These are phyloP conservation scores for Cystobasidiaceae sp. DNA, from an alignment of 1,284 basidiomycete genomes.

Conservation along the genomic window DNA sequence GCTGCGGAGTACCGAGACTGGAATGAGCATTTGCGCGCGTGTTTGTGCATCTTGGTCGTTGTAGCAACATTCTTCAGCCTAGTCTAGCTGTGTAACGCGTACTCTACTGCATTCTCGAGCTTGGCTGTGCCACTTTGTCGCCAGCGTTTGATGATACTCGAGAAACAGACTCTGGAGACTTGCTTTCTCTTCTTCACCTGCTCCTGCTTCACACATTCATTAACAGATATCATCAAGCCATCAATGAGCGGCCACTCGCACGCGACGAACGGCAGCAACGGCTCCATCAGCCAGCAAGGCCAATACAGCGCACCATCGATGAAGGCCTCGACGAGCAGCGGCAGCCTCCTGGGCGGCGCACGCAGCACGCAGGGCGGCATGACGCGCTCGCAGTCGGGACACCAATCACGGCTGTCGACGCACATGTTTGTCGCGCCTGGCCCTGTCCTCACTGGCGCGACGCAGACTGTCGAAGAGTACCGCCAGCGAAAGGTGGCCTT, in stretches of 20 bases:
- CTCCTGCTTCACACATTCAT: background rate
- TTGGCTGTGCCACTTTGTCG: background rate
- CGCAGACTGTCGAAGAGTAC: conserved; percentile 60
- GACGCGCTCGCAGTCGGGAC: conserved; percentile 20
- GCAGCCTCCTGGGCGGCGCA: conserved; percentile 9
- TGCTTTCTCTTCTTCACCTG: background rate
- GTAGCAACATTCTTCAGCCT: conserved; percentile 7
- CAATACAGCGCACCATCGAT: background rate
- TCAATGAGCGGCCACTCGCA: background rate
- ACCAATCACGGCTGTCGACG: conserved; percentile 17
- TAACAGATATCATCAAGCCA: background rate
- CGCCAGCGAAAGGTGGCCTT: conserved; percentile 79
- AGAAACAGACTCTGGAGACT: background rate
- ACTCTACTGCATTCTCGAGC: background rate
- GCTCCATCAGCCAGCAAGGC: background rate
- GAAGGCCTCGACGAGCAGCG: conserved; percentile 20
- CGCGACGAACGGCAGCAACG: background rate
- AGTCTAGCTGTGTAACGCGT: conserved; percentile 3
- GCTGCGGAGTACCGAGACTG: background rate
- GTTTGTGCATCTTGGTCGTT: background rate
- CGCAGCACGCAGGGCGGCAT: background rate
- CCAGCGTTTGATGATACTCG: too few species aligned
- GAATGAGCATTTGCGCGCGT: background rate
- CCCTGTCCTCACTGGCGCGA: conserved; percentile 32
- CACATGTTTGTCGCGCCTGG: conserved; percentile 25